Conservation (phyloP, 1,139 yeast species). For the Citeromyces hawaiiensis region DNA sequence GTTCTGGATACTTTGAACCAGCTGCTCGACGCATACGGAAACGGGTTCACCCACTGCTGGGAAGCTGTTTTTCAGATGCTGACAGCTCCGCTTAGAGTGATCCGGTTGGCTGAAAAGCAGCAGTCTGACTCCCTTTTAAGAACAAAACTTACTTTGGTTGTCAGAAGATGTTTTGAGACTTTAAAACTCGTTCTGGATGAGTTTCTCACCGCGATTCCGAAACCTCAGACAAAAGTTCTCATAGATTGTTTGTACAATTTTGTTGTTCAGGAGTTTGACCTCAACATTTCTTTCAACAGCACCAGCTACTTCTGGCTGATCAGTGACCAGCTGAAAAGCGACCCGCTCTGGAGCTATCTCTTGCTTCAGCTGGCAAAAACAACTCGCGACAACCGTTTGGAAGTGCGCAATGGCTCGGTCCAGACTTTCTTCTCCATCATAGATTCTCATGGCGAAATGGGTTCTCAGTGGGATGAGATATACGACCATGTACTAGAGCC, state of each 20-base stretch:
- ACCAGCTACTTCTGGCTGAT: slow-evolving; percentile 87
- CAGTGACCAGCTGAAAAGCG: slow-evolving; percentile 51
- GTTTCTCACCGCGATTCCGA: slow-evolving; percentile 60
- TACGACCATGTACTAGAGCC: slow-evolving; percentile 35
- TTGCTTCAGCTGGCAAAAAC: slow-evolving; percentile 48
- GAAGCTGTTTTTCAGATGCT: slow-evolving; percentile 53
- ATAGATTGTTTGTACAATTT: slow-evolving; percentile 64
- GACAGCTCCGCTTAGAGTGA: slow-evolving; percentile 46
- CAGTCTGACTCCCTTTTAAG: slow-evolving; percentile 19
- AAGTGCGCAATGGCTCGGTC: slow-evolving; percentile 79
- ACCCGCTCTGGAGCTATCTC: slow-evolving; percentile 47
- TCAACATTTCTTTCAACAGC: slow-evolving; percentile 82
- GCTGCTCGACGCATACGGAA: slow-evolving; percentile 65
- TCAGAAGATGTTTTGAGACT: slow-evolving; percentile 63
- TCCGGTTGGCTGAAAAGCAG: slow-evolving; percentile 11
- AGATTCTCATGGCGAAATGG: slow-evolving; percentile 56
- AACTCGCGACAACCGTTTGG: slow-evolving; percentile 53
- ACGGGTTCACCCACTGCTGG: slow-evolving; percentile 48
- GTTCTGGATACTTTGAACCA: slow-evolving; percentile 51
- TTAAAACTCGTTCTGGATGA: slow-evolving; percentile 77
- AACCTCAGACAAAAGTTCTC: slow-evolving; percentile 41
- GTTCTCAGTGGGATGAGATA: slow-evolving; percentile 44
- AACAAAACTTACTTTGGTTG: slow-evolving; percentile 31
- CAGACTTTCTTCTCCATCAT: slow-evolving; percentile 79
- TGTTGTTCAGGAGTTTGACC: slow-evolving; percentile 54